Conservation (phyloP, 2,329 filamentous ascomycete species). For the Pseudofabraea citricarpa region DNA sequence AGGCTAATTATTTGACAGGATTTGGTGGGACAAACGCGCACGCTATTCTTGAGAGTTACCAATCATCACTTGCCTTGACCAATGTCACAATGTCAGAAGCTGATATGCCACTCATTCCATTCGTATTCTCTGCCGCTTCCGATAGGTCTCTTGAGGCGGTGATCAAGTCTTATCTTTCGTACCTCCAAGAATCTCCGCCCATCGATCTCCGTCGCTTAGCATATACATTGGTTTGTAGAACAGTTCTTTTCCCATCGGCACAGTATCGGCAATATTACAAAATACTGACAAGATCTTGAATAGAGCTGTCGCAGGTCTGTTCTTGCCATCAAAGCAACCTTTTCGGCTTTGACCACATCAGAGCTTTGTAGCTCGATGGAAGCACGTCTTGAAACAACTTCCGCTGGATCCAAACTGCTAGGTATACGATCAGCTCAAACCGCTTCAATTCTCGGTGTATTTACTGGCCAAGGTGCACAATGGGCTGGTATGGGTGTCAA, state of each 20-base stretch:
- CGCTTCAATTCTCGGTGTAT: constrained; percentile 1
- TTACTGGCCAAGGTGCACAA: constrained; percentile 11
- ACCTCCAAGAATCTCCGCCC: neutral
- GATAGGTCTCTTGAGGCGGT: constrained; percentile 3
- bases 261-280: neutral
- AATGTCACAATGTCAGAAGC: constrained; percentile 20
- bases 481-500: constrained; percentile 7
- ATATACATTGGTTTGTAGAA: neutral
- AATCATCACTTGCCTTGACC: constrained; percentile 32
- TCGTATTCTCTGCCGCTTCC: constrained; percentile 14
- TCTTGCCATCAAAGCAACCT: neutral
- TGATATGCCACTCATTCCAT: too few species aligned
- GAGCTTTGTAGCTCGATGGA: neutral
- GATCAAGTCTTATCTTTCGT: neutral
- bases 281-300: neutral
- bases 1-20: constrained; percentile 23
- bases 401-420: neutral
- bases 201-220: neutral
- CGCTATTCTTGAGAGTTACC: constrained; percentile 35
- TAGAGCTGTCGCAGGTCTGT: neutral
- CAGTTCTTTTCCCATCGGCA: neutral
- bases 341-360: neutral
- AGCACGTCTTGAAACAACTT: neutral
- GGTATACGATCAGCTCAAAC: neutral
- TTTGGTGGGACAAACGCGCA: constrained; percentile 45